Percentiles rank a stretch among this genome's conserved stretches.
Conservation (phyloP, 2,329 filamentous ascomycete genomes). For the Diaporthe vaccinii region DNA sequence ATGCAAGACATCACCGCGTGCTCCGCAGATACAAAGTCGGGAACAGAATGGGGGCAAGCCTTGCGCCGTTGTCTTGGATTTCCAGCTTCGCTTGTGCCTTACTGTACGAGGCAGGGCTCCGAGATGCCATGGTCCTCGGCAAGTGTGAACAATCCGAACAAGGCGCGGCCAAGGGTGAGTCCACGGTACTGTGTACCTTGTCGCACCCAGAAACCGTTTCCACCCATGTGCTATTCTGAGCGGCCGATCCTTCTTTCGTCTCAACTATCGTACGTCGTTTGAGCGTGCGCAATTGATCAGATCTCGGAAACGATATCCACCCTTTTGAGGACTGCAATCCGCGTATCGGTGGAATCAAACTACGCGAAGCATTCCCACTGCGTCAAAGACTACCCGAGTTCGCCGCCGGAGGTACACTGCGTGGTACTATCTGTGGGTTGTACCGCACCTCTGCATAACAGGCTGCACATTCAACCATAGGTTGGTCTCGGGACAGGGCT, state of each 20-base stretch:
- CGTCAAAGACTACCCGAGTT: background rate
- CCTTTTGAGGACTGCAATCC: conserved; percentile 5
- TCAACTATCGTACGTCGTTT: conserved; percentile 29
- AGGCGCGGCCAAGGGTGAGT: conserved; percentile 22
- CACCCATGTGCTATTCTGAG: conserved; percentile 27
- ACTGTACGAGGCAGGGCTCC: conserved; percentile 19
- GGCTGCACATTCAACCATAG: conserved; percentile 8
- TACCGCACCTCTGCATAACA: background rate
- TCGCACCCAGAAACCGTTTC: conserved; percentile 5
- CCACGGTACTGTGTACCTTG: background rate
- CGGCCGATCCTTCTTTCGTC: conserved; percentile 24
- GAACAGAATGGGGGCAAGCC: conserved; percentile 15
- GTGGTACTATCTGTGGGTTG: background rate
- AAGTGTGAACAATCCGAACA: conserved; percentile 18
- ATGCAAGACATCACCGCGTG: conserved; percentile 27
- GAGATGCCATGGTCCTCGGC: conserved; percentile 20
- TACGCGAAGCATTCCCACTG: background rate
- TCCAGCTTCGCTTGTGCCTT: conserved; percentile 19
- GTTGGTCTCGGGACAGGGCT: conserved; percentile 14
- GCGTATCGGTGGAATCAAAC: background rate
- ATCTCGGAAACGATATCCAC: conserved; percentile 25
- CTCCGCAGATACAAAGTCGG: conserved; percentile 18
- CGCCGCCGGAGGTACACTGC: background rate
- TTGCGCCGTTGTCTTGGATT: conserved; percentile 21
- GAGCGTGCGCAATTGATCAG: conserved; percentile 18